These are phyloP conservation scores for Patellaria atrata DNA, from an alignment of 495 filamentous ascomycete genomes.

Conservation along the genomic window DNA sequence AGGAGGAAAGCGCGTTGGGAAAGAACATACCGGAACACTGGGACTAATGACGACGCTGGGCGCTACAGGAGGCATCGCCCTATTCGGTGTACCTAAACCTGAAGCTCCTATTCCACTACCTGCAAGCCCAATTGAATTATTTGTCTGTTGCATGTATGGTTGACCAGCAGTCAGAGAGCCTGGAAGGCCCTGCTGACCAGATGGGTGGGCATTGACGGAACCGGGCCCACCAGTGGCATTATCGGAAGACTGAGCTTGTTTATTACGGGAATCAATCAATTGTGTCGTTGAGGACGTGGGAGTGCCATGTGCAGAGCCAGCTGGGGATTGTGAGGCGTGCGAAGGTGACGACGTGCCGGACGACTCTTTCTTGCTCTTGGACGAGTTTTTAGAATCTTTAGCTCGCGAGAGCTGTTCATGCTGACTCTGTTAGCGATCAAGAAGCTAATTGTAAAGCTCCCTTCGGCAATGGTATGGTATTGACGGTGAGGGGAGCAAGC, in stretches of 20 bases:
- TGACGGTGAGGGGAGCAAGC: constrained; percentile 11
- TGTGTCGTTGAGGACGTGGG: constrained; percentile 66
- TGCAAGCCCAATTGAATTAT: constrained; percentile 26
- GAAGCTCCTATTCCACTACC: constrained; percentile 35
- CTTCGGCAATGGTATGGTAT: background rate
- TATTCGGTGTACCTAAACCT: constrained; percentile 47
- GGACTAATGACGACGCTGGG: constrained; percentile 94
- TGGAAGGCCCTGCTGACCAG: constrained; percentile 29
- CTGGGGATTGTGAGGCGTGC: constrained; percentile 44
- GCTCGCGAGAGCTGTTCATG: constrained; percentile 86
- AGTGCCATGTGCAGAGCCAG: constrained; percentile 44
- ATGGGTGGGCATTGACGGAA: constrained; percentile 26
- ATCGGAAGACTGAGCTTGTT: constrained; percentile 56
- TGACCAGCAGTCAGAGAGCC: constrained; percentile 25
- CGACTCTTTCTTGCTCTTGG: constrained; percentile 77
- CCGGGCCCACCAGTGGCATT: constrained; percentile 38
- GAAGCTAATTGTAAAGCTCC: background rate
- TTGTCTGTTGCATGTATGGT: constrained; percentile 23
- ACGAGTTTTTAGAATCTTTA: constrained; percentile 83
- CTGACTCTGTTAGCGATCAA: constrained; percentile 29
- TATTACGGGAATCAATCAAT: constrained; percentile 73
- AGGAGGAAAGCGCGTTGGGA: background rate
- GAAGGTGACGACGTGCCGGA: constrained; percentile 69
- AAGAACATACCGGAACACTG: constrained; percentile 67
- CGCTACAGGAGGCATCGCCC: constrained; percentile 34